Percentiles rank a stretch among this genome's conserved stretches.
Conservation (phyloP, 768 basidiomycete genomes). For the Suillus decipiens region DNA sequence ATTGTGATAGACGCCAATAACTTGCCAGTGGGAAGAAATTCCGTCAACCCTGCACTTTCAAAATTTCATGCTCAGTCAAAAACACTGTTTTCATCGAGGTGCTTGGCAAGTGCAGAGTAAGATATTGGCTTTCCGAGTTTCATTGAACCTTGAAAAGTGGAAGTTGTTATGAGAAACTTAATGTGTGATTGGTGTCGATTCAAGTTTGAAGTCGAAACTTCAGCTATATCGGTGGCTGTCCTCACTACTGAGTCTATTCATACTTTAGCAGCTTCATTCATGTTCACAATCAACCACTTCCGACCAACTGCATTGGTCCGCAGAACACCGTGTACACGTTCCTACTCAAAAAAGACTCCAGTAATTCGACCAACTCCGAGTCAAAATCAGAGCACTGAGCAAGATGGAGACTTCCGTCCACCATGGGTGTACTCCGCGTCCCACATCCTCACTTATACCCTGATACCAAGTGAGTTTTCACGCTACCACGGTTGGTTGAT, state of each 20-base stretch:
- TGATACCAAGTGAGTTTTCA: slow-evolving; percentile 53
- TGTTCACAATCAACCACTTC: slow-evolving; percentile 4
- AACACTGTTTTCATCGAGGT: not conserved
- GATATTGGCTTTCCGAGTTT: not conserved
- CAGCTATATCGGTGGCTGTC: not conserved
- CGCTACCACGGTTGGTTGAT: slow-evolving; percentile 1
- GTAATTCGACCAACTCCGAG: not conserved
- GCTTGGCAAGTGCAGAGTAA: not conserved
- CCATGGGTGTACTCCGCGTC: slow-evolving; percentile 60
- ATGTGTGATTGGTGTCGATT: not conserved
- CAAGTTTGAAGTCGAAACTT: no score
- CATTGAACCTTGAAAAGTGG: not conserved
- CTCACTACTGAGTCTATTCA: not conserved
- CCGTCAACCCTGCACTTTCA: slow-evolving; percentile 45
- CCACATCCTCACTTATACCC: slow-evolving; percentile 50
- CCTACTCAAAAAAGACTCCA: not conserved
- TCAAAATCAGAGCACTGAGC: not conserved
- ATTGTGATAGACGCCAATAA: not conserved
- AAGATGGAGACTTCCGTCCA: slow-evolving; percentile 52
- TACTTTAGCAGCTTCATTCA: not conserved
- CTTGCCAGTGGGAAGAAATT: slow-evolving; percentile 42
- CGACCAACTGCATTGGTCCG: slow-evolving; percentile 8
- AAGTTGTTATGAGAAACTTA: not conserved
- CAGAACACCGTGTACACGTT: not conserved
- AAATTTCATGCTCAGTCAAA: not conserved